A percentile compares a stretch with the other conserved stretches of the same genome.
Conservation (phyloP, 1,139 yeast species). For the Yamadazyma mexicana region DNA sequence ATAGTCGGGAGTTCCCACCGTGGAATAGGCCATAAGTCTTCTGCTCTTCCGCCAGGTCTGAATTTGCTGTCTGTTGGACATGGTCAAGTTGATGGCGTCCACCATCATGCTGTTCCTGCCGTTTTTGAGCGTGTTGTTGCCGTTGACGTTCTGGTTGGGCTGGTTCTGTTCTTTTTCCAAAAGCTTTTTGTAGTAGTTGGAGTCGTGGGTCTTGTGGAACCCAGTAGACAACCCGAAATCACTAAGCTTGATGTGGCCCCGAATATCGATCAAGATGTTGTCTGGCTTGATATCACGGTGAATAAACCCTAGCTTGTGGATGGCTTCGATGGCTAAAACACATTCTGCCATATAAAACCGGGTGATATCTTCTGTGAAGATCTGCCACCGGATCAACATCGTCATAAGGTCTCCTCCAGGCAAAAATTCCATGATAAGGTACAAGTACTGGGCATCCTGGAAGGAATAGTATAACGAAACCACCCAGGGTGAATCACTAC, state of each 20-base stretch:
- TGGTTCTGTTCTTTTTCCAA: constrained; percentile 56
- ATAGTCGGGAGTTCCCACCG: constrained; percentile 98
- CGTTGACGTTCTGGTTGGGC: constrained; percentile 18
- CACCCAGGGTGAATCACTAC: constrained; percentile 86
- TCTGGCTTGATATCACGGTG: constrained; percentile 83
- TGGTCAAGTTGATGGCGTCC: constrained; percentile 92
- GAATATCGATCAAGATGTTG: constrained; percentile 73
- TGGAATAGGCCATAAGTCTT: constrained; percentile 95
- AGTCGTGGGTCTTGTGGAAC: constrained; percentile 82
- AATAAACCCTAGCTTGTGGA: constrained; percentile 76
- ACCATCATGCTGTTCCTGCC: constrained; percentile 81
- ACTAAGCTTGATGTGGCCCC: constrained; percentile 76
- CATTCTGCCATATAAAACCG: constrained; percentile 86
- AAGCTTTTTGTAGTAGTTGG: constrained; percentile 71
- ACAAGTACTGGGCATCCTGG: constrained; percentile 74
- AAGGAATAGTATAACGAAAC: constrained; percentile 79
- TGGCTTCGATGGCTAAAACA: constrained; percentile 80
- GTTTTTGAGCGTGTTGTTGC: constrained; percentile 23
- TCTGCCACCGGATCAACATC: constrained; percentile 84
- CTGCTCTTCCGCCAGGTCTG: constrained; percentile 98
- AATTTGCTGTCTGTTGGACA: constrained; percentile 95
- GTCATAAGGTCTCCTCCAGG: constrained; percentile 91
- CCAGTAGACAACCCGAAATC: constrained; percentile 88
- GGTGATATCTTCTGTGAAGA: constrained; percentile 81
- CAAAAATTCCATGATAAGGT: constrained; percentile 78